A percentile compares a stretch with the other conserved stretches of the same genome.
phyloP scores from a whole-genome alignment of 306 rosid genomes.

The Prunus davidiana region DNA sequence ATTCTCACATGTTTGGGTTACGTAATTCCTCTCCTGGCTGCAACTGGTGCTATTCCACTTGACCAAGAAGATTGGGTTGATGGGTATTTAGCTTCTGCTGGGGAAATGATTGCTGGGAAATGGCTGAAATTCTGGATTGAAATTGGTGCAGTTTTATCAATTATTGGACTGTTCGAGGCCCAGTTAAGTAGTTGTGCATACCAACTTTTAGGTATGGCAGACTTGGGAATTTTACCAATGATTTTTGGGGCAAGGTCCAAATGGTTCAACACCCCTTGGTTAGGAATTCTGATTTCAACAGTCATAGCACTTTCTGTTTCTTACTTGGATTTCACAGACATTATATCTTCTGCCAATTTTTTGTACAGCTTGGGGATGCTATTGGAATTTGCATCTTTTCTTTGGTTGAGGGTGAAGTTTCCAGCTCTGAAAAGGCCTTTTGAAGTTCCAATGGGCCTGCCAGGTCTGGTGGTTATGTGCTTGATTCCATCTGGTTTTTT shows the following conservation, averaged over 20 bases:
- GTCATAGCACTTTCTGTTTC: slow-evolving; percentile 40
- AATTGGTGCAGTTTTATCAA: slow-evolving; percentile 63
- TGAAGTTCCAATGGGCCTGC: slow-evolving; percentile 51
- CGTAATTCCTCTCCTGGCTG: slow-evolving; percentile 49
- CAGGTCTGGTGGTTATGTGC: slow-evolving; percentile 56
- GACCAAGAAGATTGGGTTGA: slow-evolving; percentile 41
- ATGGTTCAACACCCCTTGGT: slow-evolving; percentile 79
- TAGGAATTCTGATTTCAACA: slow-evolving; percentile 68
- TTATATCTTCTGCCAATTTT: slow-evolving; percentile 71
- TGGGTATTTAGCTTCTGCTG: slow-evolving; percentile 60
- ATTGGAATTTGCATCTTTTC: slow-evolving; percentile 69
- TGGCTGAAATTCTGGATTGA: slow-evolving; percentile 81
- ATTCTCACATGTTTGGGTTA: slow-evolving; percentile 47
- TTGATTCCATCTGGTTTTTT: slow-evolving; percentile 61
- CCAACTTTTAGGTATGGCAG: slow-evolving; percentile 75
- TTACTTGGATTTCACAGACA: slow-evolving; percentile 42
- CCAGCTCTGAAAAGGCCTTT: slow-evolving; percentile 56
- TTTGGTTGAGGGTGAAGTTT: slow-evolving; percentile 56
- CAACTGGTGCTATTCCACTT: slow-evolving; percentile 44
- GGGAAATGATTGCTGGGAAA: slow-evolving; percentile 54
- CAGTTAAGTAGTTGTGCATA: slow-evolving; percentile 75
- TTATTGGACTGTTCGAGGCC: slow-evolving; percentile 67
- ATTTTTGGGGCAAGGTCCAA: slow-evolving; percentile 52
- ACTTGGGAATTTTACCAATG: slow-evolving; percentile 59
- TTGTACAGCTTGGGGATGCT: slow-evolving; percentile 90